These are phyloP conservation scores for Exophiala calicioides DNA, from an alignment of 2,329 filamentous ascomycete species.

Conservation along the genomic window DNA sequence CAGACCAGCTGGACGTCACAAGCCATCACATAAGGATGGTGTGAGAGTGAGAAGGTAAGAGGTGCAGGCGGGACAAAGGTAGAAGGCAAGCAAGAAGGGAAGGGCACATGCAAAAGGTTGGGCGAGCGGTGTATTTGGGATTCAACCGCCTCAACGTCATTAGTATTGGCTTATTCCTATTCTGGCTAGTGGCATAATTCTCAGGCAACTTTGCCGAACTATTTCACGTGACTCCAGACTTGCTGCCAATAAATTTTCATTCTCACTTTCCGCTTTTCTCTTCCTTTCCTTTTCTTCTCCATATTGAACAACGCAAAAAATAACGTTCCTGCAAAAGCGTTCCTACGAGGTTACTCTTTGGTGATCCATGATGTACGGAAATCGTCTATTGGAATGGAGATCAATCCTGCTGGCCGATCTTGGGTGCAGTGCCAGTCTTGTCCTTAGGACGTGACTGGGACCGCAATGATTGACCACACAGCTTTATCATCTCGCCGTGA, in stretches of 20 bases:
- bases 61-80: neutral
- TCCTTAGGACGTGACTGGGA: conserved; percentile 29
- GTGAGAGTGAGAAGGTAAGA: neutral
- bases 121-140: neutral
- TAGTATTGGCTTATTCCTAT: neutral
- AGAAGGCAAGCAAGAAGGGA: neutral
- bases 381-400: conserved; percentile 37
- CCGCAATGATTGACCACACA: conserved; percentile 36
- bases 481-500: no score
- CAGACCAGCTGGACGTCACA: conserved; percentile 20
- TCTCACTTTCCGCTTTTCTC: conserved; percentile 3
- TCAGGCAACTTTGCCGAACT: conserved; percentile 2
- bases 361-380: conserved; percentile 35
- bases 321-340: conserved; percentile 36
- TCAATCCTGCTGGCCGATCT: conserved; percentile 30
- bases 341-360: conserved; percentile 33
- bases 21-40: conserved; percentile 12
- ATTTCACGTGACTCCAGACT: conserved; percentile 12
- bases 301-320: conserved; percentile 36
- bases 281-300: conserved; percentile 23
- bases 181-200: no score
- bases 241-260: conserved; percentile 12
- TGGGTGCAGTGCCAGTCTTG: conserved; percentile 34
- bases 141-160: neutral
- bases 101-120: neutral